Evolutionary conservation across 371 early-diverging fungal genomes (phyloP).

Genomic region (Saksenaea oblongispora): DNA sequence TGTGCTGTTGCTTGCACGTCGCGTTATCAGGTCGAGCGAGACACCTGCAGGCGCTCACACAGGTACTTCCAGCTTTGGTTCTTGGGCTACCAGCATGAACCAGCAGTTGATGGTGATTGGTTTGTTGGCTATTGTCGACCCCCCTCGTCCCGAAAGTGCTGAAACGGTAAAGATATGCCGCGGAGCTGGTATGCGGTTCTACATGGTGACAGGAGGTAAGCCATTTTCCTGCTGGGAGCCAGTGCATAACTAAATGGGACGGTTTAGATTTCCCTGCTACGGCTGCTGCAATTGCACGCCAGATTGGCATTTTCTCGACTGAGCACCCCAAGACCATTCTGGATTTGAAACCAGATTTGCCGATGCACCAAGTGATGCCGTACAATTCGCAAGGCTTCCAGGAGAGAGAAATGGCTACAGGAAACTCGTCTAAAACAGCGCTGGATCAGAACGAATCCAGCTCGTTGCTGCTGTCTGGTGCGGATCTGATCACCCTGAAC

Average conservation of each 20-base stretch:
- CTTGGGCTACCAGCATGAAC: conserved; percentile 27
- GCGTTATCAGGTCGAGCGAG: conserved; percentile 29
- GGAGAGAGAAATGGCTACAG: background rate
- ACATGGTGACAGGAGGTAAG: conserved; percentile 77
- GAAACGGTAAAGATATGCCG: conserved; percentile 57
- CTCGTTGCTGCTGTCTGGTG: conserved; percentile 51
- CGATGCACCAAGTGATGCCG: conserved; percentile 11
- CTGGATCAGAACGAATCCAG: conserved; percentile 26
- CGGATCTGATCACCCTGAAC: conserved; percentile 53
- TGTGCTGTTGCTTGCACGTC: conserved; percentile 61
- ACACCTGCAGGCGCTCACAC: conserved; percentile 16
- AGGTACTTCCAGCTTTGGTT: conserved; percentile 27
- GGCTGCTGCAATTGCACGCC: conserved; percentile 71
- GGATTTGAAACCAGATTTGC: conserved; percentile 26
- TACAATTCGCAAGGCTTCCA: conserved; percentile 5
- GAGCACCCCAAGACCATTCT: conserved; percentile 41
- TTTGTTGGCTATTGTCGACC: conserved; percentile 71
- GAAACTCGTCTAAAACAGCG: background rate
- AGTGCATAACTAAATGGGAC: too few relatives aligned
- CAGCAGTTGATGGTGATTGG: conserved; percentile 58
- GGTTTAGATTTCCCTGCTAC: conserved; percentile 58
- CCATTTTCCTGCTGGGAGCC: too few relatives aligned
- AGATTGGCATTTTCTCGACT: conserved; percentile 64
- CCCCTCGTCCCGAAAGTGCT: conserved; percentile 69
- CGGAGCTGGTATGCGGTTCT: conserved; percentile 71